Evolutionary conservation across 768 basidiomycete species (phyloP), one percentile per base, ranked within the genome.

Genomic region (Suillus plorans): DNA sequence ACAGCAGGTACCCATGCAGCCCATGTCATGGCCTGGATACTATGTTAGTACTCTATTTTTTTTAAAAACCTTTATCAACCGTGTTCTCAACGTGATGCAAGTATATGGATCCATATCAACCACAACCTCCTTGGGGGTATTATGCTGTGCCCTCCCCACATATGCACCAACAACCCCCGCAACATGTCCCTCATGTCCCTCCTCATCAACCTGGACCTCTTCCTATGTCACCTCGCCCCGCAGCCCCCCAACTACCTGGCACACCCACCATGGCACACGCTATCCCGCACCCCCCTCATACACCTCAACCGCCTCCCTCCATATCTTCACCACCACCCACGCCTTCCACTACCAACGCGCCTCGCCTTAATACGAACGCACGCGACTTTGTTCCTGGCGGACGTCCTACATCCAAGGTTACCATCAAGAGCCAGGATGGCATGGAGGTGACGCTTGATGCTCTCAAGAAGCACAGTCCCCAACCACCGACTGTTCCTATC

Each of bases 181-280:
- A 80, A 20, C 81, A 82, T 39, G 82, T 83, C 7, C 79, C 82
- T 70, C 67, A 78, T 31, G 76, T 73, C 31, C 71, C 74, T 37
- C 74, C 78, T 0, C 70, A 74, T n/a, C 71, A 78, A 63, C 80
- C 78, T 58, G 71, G 78, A 37, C 81, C 80, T 34, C 84, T 88
- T 76, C 81, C 89, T 5, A 85, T 92, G 81, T 91, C 91, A 18
- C 90, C 91, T 44, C 85, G 89, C 67, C 87, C 84, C 70, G 84
- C 81, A 41, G 80, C 84, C 58, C 80, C 79, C 14, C 77, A 70
- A 58, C 70, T 89, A 20, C 87, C 90, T 14, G 85, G 85, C 37
- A 92, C 91, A 1, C 89, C 91, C n/a, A 89, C 87, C 2, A 79
- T 85, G 63, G 62, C 85, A 3, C 90, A 89, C 63, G 84, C 90